Evolutionary conservation across 2,329 filamentous ascomycete genomes (phyloP).

Genomic region (Penicillium sp.): DNA sequence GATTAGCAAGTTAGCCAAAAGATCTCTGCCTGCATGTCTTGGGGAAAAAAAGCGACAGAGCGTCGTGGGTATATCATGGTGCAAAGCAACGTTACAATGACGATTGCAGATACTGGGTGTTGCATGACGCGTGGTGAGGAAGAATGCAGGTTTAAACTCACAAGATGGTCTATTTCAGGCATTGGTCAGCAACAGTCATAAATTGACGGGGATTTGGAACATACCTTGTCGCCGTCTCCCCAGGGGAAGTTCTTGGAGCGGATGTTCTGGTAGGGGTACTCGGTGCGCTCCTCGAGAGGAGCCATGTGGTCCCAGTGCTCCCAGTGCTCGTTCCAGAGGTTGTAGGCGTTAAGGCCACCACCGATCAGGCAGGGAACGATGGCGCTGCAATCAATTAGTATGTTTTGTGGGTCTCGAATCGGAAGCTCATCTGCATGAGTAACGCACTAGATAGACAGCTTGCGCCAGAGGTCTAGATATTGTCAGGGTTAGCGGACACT

Average conservation of each 20-base stretch:
- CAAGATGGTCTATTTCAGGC: constrained; percentile 60
- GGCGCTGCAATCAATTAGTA: constrained; percentile 55
- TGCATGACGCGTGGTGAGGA: background rate
- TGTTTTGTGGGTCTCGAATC: background rate
- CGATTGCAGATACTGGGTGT: background rate
- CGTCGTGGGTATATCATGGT: background rate
- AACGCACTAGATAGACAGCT: constrained; percentile 92
- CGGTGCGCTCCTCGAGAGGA: constrained; percentile 83
- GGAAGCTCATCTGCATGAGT: background rate
- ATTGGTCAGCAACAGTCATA: constrained; percentile 6
- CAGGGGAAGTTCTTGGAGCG: constrained; percentile 93
- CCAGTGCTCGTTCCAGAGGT: constrained; percentile 95
- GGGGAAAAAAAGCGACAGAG: background rate
- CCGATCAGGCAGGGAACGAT: constrained; percentile 72
- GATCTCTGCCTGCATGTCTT: background rate
- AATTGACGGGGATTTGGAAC: background rate
- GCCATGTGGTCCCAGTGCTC: constrained; percentile 87
- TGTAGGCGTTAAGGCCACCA: constrained; percentile 78
- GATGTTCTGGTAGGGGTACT: constrained; percentile 98
- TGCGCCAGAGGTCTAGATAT: constrained; percentile 81
- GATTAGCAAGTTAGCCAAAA: constrained; percentile 18
- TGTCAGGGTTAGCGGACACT: constrained; percentile 27
- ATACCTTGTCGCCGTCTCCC: constrained; percentile 93
- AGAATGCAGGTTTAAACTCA: constrained; percentile 46
- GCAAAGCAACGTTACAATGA: background rate